Evolutionary conservation across 495 filamentous ascomycete genomes (phyloP).

Genomic region (Penicillium argentinense): DNA sequence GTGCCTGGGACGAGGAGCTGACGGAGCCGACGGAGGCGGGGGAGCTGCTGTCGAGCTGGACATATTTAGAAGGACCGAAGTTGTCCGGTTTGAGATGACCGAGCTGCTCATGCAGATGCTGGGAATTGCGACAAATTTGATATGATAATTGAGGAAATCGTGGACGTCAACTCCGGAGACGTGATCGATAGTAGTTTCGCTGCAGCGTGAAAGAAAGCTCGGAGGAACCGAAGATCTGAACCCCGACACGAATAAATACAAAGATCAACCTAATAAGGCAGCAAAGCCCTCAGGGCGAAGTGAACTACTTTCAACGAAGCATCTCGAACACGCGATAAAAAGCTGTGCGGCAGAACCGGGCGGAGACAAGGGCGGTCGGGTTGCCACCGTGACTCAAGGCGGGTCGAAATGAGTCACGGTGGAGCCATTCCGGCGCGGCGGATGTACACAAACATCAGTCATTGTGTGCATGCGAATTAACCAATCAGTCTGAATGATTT

Average conservation of each 20-base stretch:
- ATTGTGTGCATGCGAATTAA: no score
- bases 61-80: constrained; percentile 19
- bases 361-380: background rate
- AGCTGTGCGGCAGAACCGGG: background rate
- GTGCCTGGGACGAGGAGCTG: constrained; percentile 28
- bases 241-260: no score
- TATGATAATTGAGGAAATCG: background rate
- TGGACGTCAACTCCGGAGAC: background rate
- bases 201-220: background rate
- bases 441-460: no score
- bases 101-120: constrained; percentile 17
- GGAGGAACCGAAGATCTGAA: no score
- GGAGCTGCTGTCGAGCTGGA: constrained; percentile 12
- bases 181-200: background rate
- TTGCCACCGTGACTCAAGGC: background rate
- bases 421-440: no score
- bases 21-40: constrained; percentile 15
- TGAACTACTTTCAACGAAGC: background rate
- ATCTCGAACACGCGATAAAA: background rate
- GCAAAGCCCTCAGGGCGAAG: background rate
- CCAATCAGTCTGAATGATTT: no score
- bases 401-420: background rate
- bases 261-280: no score
- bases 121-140: background rate
- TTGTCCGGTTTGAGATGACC: background rate